Evolutionary conservation across 495 filamentous ascomycete genomes (phyloP), one percentile per base, ranked within the genome.

Genomic region (Parathielavia hyrcaniae): DNA sequence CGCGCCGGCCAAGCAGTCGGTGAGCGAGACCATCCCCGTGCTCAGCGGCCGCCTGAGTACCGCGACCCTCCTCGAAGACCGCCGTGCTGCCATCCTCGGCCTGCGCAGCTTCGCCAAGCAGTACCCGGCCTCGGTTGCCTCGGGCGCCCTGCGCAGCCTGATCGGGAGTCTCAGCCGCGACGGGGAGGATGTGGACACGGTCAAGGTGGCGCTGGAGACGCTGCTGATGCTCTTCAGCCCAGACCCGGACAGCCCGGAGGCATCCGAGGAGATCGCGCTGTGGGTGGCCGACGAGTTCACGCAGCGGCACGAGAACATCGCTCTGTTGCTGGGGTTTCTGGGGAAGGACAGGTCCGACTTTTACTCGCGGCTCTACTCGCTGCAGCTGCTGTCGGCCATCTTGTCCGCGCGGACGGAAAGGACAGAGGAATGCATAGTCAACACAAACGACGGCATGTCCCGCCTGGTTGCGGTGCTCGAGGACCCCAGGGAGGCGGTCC

Each of bases 231-330:
- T 98, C 41, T 97, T 97, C 73, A 80, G 65, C 58, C 78, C 79
- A 19, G 79, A 81, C 61, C 70, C 75, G 50, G 72, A 75, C 56
- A 83, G 80, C 61, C 90, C 91, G 50, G 93, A 98, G 79, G 91
- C 93, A 43, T 95, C 91, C 14, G 95, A 97, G 57, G 93, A 98
- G 69, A 95, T 98, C 67, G 88, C 89, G 30, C 81, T 97, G 7
- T 97, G 92, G 91, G 80, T 98, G 54, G 92, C 93, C 48, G 93
- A 98, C 73, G 91, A 97, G 70, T 98, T 98, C 65, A 97, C 95
- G 34, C 90, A 96, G 81, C 88, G 91, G 62, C 92, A 97, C 86
- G 93, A 97, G 73, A 97, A 98, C 72, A 93, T 97, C 57, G 95
- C 89, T 0, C 75, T 91, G 38, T 80, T 98, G 44, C 81, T 97